phyloP scores from a whole-genome alignment of 306 rosid species.

The Acacia acuminata region DNA sequence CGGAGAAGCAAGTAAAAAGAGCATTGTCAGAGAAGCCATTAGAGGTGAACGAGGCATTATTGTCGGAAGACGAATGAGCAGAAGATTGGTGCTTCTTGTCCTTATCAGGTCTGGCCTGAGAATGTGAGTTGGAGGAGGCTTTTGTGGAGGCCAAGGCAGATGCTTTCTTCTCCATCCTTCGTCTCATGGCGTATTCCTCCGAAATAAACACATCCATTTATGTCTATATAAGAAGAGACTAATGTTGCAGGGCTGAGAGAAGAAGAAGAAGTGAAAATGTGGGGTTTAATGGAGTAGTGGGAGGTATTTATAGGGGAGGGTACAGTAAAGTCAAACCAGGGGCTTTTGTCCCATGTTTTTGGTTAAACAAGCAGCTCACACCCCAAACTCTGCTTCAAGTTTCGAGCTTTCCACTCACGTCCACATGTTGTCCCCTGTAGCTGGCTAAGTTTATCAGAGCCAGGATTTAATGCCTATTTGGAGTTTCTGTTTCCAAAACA shows the following conservation, averaged over 20 bases:
- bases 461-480: too few species aligned
- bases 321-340: conserved; percentile 29
- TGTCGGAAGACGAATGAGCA: not conserved
- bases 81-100: not conserved
- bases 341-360: conserved; percentile 62
- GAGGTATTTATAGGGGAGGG: not conserved
- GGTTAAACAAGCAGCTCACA: conserved; percentile 33
- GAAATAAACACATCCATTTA: conserved; percentile 71
- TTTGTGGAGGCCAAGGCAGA: conserved; percentile 26
- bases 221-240: not conserved
- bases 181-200: conserved; percentile 48
- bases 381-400: not conserved
- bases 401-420: not conserved
- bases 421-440: not conserved
- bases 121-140: not conserved
- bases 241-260: not conserved
- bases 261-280: not conserved
- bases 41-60: not conserved
- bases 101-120: not conserved
- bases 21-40: conserved; percentile 9
- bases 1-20: conserved; percentile 46
- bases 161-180: conserved; percentile 59
- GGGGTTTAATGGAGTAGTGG: not conserved
- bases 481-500: too few species aligned
- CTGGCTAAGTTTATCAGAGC: not conserved